Percentiles rank a stretch among this genome's conserved stretches.
These are phyloP conservation scores for Fusarium domesticum DNA, from an alignment of 2,329 filamentous ascomycete species.

Conservation along the genomic window DNA sequence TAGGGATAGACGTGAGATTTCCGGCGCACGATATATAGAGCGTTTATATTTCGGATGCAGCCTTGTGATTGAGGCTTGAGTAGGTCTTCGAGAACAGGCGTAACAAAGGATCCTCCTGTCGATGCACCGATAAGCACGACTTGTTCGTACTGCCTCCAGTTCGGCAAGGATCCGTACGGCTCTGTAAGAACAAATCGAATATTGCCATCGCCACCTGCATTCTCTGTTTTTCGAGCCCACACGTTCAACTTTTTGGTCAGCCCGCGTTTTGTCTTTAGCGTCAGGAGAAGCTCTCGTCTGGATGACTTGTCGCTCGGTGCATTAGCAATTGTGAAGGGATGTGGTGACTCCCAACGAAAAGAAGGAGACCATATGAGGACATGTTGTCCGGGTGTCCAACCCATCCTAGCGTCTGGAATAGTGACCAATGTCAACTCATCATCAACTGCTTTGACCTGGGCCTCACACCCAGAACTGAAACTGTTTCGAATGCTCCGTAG, in stretches of 20 bases:
- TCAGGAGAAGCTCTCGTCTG: constrained; percentile 20
- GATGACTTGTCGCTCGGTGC: constrained; percentile 7
- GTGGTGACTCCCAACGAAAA: constrained; percentile 24
- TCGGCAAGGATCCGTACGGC: constrained; percentile 18
- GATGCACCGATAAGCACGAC: constrained; percentile 22
- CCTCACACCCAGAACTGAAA: constrained; percentile 18
- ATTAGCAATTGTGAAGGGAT: constrained; percentile 26
- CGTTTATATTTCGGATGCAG: constrained; percentile 21
- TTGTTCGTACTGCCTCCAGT: constrained; percentile 28
- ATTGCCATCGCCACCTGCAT: constrained; percentile 10
- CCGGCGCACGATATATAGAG: constrained; percentile 20
- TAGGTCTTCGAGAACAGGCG: constrained; percentile 23
- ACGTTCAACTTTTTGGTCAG: constrained; percentile 22
- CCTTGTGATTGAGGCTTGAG: constrained; percentile 18
- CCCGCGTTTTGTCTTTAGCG: constrained; percentile 25
- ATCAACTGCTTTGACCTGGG: constrained; percentile 17
- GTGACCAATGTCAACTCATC: constrained; percentile 21
- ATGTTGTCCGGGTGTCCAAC: constrained; percentile 27
- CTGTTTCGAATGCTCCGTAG: constrained; percentile 25
- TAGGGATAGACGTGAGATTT: constrained; percentile 21
- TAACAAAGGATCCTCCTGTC: constrained; percentile 24
- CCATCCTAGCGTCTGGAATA: constrained; percentile 20
- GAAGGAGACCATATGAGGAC: constrained; percentile 27
- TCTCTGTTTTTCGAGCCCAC: constrained; percentile 20
- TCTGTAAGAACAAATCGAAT: constrained; percentile 23